phyloP scores from a whole-genome alignment of 179 eudicot species.

The Pouteria campechiana region DNA sequence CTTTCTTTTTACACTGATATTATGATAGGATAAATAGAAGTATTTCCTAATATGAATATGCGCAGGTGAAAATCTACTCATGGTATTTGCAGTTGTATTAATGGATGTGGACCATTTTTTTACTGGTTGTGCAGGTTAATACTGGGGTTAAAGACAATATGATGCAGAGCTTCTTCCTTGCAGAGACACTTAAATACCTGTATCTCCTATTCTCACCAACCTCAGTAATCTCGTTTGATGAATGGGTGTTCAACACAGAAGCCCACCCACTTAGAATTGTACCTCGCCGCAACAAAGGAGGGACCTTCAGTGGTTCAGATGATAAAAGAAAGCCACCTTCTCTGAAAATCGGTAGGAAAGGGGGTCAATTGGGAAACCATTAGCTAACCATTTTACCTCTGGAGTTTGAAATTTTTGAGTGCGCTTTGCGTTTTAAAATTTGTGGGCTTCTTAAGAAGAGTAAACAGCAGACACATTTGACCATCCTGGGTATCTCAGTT shows the following conservation, averaged over 20 bases:
- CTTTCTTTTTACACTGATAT: too few relatives aligned
- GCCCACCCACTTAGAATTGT: slow-evolving; percentile 90
- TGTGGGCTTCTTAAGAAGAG: too few relatives aligned
- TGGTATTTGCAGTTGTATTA: too few relatives aligned
- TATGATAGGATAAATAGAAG: too few relatives aligned
- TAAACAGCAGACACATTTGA: too few relatives aligned
- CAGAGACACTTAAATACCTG: slow-evolving; percentile 93
- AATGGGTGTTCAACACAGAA: slow-evolving; percentile 99
- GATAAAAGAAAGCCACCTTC: slow-evolving; percentile 24
- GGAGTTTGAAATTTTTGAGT: too few relatives aligned
- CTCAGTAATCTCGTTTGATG: slow-evolving; percentile 72
- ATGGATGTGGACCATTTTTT: too few relatives aligned
- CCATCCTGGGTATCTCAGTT: too few relatives aligned
- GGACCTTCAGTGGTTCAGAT: slow-evolving; percentile 8
- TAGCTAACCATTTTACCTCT: too few relatives aligned
- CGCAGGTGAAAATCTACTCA: too few relatives aligned
- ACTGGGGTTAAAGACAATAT: slow-evolving; percentile 90
- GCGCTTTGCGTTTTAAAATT: too few relatives aligned
- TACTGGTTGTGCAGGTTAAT: slow-evolving; percentile 92
- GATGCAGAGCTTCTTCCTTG: slow-evolving; percentile 99
- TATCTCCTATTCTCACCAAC: slow-evolving; percentile 92
- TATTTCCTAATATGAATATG: too few relatives aligned
- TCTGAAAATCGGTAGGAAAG: slow-evolving; percentile 55
- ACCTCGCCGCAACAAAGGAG: slow-evolving; percentile 23
- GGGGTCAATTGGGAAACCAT: slow-evolving; percentile 43